Conservation (phyloP, 768 basidiomycete genomes). For the Lyophyllum decastes region DNA sequence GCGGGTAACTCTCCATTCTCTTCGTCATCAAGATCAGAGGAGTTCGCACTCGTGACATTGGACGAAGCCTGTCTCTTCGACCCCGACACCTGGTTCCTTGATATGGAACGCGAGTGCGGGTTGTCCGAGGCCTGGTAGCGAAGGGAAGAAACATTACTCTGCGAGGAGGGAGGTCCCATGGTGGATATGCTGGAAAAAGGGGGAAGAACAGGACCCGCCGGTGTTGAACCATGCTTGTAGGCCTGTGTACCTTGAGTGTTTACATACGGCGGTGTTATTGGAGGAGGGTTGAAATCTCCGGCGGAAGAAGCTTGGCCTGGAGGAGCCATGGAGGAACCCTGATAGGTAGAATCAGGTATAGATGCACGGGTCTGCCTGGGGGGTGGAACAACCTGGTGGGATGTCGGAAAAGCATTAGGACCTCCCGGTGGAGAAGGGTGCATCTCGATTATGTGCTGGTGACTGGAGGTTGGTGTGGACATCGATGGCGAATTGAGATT, state of each 20-base stretch:
- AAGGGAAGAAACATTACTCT: constrained; percentile 56
- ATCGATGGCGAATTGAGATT: constrained; percentile 60
- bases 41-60: constrained; percentile 75
- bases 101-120: constrained; percentile 30
- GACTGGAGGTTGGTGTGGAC: constrained; percentile 48
- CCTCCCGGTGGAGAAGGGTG: constrained; percentile 41
- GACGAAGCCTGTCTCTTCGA: constrained; percentile 68
- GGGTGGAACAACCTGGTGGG: constrained; percentile 24
- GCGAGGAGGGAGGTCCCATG: constrained; percentile 47
- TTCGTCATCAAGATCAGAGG: constrained; percentile 84
- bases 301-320: constrained; percentile 32
- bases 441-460: constrained; percentile 39
- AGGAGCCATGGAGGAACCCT: constrained; percentile 33
- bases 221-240: constrained; percentile 31
- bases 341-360: constrained; percentile 35
- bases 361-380: constrained; percentile 16
- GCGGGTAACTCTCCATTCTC: constrained; percentile 80
- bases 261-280: constrained; percentile 41
- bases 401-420: constrained; percentile 26
- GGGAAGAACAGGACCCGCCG: constrained; percentile 59
- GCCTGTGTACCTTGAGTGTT: constrained; percentile 39
- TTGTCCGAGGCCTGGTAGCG: constrained; percentile 56
- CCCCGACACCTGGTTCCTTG: constrained; percentile 39
- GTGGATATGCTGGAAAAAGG: constrained; percentile 71
- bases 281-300: constrained; percentile 45